Evolutionary conservation across 768 basidiomycete species (phyloP), one percentile per base, ranked within the genome.

Genomic region (Mycena amicta): DNA sequence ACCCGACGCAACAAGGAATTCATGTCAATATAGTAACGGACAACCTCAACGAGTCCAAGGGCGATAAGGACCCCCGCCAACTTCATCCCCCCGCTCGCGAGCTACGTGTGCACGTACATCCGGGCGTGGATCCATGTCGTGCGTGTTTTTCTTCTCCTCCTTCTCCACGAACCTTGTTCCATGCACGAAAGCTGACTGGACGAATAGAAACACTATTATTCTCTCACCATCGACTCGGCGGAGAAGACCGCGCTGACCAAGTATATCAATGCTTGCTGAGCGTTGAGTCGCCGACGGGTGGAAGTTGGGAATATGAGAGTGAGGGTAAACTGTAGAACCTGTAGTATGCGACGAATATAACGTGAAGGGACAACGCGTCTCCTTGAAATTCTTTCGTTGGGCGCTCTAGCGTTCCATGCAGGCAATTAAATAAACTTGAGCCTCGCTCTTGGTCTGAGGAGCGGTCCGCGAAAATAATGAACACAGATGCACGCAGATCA

Each of bases 41-140:
- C 46, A 79, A 77, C 55, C 64, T 78, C 37, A 83, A 84, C 66
- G 62, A 77, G 47, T 75, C 80, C 29, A 84, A 83, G 68, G 79
- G 79, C 75, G 62, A 52, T 30, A 5, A 47, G 77, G 83, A 84
- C 67, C 73, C 75, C n/a, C n/a, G 77, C 83, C 3, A 55, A 72
- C n/a, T 86, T 79, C 78, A 70, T 83, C 40, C 80, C 80, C 15
- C 80, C 83, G 40, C 69, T 80, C n/a, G 66, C 66, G 4, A 77
- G 76, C 65, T 85, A 73, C 66, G 66, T 72, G 12, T 85, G 84
- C 72, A 81, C 77, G 4, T 85, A 85, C 54, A 75, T 77, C 28
- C 76, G 79, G 8, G 82, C 84, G 11, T 85, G 80, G 80, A 74
- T 85, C 16, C 68, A 75, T 41, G 79, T 81, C 53, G 61, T 58